A percentile compares a stretch with the other conserved stretches of the same genome.
Evolutionary conservation across 148 eudicot genomes (phyloP).

Genomic region (Rhododendron vialii): DNA sequence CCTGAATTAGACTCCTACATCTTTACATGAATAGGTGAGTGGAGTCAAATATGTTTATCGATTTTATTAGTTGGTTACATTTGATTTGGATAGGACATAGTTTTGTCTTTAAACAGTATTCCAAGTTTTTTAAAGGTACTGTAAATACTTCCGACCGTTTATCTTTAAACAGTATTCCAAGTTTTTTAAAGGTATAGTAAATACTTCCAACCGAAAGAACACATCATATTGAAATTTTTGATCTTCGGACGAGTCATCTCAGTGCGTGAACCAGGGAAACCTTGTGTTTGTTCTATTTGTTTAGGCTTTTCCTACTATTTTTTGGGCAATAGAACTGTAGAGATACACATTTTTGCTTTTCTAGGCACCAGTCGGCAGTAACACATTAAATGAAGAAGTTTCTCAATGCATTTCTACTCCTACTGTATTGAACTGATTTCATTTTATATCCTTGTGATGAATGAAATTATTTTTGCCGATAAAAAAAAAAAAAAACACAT

Average conservation of each 20-base stretch:
- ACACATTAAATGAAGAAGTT: no score
- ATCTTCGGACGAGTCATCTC: neutral
- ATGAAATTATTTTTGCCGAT: no score
- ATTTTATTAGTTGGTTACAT: neutral
- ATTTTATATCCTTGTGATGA: no score
- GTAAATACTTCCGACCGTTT: neutral
- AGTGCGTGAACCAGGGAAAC: slow-evolving; percentile 25
- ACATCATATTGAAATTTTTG: neutral
- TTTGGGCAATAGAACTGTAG: neutral
- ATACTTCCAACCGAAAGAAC: neutral
- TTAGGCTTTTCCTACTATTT: neutral
- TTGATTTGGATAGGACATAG: neutral
- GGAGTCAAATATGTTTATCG: neutral
- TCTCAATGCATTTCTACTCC: no score
- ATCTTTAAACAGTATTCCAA: neutral
- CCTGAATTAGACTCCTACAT: neutral
- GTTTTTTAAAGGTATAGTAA: neutral
- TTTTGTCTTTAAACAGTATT: neutral
- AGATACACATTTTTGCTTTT: neutral
- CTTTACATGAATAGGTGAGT: neutral
- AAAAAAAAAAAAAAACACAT: neutral
- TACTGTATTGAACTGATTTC: no score
- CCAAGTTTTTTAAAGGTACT: neutral
- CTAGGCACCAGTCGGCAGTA: neutral
- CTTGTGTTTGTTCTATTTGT: neutral